phyloP scores from a whole-genome alignment of 768 basidiomycete species.

The Cystobasidium ongulense region DNA sequence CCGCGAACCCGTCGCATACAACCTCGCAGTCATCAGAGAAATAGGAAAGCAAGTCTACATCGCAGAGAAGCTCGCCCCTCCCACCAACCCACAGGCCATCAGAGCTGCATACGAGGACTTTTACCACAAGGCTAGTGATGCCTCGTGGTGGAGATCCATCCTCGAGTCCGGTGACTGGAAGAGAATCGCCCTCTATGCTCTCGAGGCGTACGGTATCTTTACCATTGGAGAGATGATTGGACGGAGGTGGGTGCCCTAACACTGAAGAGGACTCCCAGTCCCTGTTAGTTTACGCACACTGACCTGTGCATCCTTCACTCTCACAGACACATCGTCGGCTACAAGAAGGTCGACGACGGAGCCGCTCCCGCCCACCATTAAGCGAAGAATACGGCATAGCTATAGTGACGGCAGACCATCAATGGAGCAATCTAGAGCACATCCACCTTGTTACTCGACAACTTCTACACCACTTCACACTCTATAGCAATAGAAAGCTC shows the following conservation, averaged over 20 bases:
- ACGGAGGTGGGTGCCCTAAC: constrained; percentile 7
- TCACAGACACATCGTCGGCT: constrained; percentile 28
- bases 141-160: constrained; percentile 58
- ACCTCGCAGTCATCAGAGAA: constrained; percentile 67
- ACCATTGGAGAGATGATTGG: constrained; percentile 79
- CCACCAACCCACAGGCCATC: constrained; percentile 47
- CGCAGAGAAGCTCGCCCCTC: constrained; percentile 58
- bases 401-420: no score
- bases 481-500: no score
- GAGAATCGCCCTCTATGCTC: constrained; percentile 58
- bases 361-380: background rate
- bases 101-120: constrained; percentile 58
- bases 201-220: constrained; percentile 85
- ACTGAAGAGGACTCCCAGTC: background rate
- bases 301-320: background rate
- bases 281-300: background rate
- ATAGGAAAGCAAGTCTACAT: constrained; percentile 66
- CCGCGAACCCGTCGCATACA: constrained; percentile 68
- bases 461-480: no score
- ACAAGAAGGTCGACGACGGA: background rate
- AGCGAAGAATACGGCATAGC: background rate
- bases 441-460: no score
- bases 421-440: no score
- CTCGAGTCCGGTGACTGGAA: constrained; percentile 59
- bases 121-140: constrained; percentile 56